Percentiles rank a stretch among this genome's conserved stretches.
These are phyloP conservation scores for Neckera pumila DNA, from an alignment of 225 moss, liverwort and hornwort species.

Conservation along the genomic window DNA sequence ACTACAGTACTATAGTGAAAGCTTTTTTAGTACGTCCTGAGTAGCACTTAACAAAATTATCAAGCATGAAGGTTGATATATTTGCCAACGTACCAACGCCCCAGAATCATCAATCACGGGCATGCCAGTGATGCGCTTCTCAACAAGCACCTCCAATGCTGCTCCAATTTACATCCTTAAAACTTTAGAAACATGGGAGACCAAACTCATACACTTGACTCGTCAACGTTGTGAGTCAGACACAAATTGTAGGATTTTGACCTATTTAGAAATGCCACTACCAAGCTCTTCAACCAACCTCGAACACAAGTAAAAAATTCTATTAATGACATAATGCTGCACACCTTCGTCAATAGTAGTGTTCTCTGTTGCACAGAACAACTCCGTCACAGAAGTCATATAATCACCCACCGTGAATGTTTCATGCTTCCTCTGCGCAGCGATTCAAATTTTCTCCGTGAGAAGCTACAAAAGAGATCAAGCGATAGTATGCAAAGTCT, in stretches of 20 bases:
- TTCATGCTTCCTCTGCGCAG: conserved; percentile 51
- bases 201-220: neutral
- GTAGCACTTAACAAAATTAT: neutral
- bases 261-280: no score
- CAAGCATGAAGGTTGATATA: neutral
- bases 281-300: neutral
- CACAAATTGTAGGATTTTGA: neutral
- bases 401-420: conserved; percentile 76
- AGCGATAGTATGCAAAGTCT: neutral
- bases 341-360: conserved; percentile 81
- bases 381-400: conserved; percentile 58
- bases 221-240: neutral
- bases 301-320: neutral
- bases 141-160: conserved; percentile 77
- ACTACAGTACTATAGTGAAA: neutral
- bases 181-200: neutral
- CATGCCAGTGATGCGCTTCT: conserved; percentile 76
- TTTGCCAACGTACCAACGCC: conserved; percentile 47
- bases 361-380: conserved; percentile 43
- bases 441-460: neutral
- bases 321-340: neutral
- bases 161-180: neutral
- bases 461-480: neutral
- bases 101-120: conserved; percentile 77
- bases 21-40: neutral